Evolutionary conservation across 2,329 filamentous ascomycete species (phyloP).

Genomic region (Sporothrix curviconia): DNA sequence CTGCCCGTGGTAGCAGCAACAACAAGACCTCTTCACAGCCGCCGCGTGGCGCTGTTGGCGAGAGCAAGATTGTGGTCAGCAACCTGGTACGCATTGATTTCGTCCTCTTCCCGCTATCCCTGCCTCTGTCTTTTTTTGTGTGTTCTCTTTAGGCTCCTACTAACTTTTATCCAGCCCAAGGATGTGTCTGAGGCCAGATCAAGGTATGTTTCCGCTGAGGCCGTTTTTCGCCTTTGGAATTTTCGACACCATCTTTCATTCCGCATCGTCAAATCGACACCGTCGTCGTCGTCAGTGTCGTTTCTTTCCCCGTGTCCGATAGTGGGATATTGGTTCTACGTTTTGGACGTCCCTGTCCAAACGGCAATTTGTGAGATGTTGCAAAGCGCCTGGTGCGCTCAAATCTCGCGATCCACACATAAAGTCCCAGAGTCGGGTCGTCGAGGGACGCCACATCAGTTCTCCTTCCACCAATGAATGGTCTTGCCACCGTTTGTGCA

Average conservation of each 20-base stretch:
- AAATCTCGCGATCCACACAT: constrained; percentile 9
- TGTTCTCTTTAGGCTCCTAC: constrained; percentile 21
- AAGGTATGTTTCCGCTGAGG: constrained; percentile 99
- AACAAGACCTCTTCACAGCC: constrained; percentile 61
- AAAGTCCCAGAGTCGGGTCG: constrained; percentile 15
- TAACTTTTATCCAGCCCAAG: constrained; percentile 64
- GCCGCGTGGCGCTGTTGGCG: constrained; percentile 53
- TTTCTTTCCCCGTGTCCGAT: constrained; percentile 19
- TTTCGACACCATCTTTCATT: constrained; percentile 48
- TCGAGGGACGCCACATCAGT: constrained; percentile 22
- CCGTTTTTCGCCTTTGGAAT: constrained; percentile 60
- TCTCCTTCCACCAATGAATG: constrained; percentile 37
- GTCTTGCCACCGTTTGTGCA: constrained; percentile 24
- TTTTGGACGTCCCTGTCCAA: neutral
- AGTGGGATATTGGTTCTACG: neutral
- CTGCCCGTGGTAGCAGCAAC: constrained; percentile 50
- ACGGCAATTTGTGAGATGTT: neutral
- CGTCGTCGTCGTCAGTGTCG: constrained; percentile 22
- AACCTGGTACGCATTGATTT: constrained; percentile 76
- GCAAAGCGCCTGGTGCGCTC: constrained; percentile 9
- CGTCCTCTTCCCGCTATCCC: too few relatives aligned
- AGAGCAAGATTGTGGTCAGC: constrained; percentile 98
- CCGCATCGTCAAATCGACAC: constrained; percentile 17
- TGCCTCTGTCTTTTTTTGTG: neutral
- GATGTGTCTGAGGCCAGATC: constrained; percentile 97